Percentiles rank a stretch among this genome's conserved stretches.
Evolutionary conservation across 805 yeast genomes (phyloP).

Genomic region (Yamadazyma sp.): DNA sequence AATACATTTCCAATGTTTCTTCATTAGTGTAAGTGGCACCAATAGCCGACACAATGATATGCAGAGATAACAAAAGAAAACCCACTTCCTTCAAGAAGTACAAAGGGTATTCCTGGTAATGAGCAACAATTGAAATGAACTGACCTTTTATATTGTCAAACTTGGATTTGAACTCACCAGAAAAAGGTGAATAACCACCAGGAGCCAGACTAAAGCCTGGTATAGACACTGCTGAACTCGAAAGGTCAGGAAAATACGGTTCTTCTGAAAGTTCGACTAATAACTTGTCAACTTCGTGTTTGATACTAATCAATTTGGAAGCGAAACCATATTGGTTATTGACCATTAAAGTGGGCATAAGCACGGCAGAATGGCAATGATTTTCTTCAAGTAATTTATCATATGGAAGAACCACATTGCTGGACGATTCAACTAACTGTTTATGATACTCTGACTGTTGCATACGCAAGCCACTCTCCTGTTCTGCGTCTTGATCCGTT

Average conservation of each 20-base stretch:
- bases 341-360: not conserved
- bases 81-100: constrained; percentile 1
- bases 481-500: not conserved
- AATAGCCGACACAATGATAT: not conserved
- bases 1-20: constrained; percentile 3
- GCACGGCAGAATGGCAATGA: not conserved
- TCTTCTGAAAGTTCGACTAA: not conserved
- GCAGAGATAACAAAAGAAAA: constrained; percentile 1
- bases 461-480: not conserved
- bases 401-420: not conserved
- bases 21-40: not conserved
- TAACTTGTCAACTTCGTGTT: not conserved
- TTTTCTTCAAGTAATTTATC: not conserved
- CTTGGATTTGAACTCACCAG: too few relatives aligned
- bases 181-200: too few relatives aligned
- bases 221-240: not conserved
- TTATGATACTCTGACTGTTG: not conserved
- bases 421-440: not conserved
- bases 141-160: too few relatives aligned
- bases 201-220: too few relatives aligned
- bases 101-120: not conserved
- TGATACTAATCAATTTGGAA: not conserved
- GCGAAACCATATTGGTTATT: not conserved
- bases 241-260: not conserved
- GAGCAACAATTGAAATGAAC: not conserved